Evolutionary conservation across 805 yeast genomes (phyloP), one percentile per base, ranked within the genome.

Genomic region (Ogataea pilisensis): DNA sequence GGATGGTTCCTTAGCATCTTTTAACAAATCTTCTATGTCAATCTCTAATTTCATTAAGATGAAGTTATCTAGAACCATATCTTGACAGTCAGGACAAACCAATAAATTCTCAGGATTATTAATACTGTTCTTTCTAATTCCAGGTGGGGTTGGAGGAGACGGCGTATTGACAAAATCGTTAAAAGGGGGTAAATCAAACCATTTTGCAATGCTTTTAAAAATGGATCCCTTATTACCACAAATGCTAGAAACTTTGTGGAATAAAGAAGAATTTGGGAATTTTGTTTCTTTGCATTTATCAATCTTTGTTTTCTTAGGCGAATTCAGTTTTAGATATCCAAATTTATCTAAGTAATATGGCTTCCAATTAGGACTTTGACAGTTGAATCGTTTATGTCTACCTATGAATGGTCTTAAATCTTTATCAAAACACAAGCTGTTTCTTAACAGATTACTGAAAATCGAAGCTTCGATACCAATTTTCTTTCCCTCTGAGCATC

Each of bases 131-230:
- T 47, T 37, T 24, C 48, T 45, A 6, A 51, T 53, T 16, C 54
- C 56, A 9, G 64, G 64, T 8, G 66, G 66, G 1, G 66, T 60
- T 8, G 65, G 65, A 8, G 65, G 66, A 2, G 62, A 51, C 3
- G 65, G 65, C 0, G 61, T 56, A 37, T 51, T 54, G 21, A 51
- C 49, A 35, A 54, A 58, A 35, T 61, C 61, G 42, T 60, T 61
- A 41, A 64, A 60, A 4, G 69, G 69, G 0, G 68, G 66, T 14
- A 64, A 46, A 13, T 55, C 61, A 50, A 60, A 63, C 69, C 69
- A 64, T 41, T 57, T 61, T 3, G 62, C 50, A 18, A 64, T 43
- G 9, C 57, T 42, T 40, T 60, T 61, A 39, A 45, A 55, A 6
- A 49, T 38, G 7, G 53, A 53, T 8, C 55, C 53, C 31, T 52